Evolutionary conservation across 108 stramenopile species (phyloP), one percentile per base, ranked within the genome.

Genomic region (Pseudonitzschia delicatissima): DNA sequence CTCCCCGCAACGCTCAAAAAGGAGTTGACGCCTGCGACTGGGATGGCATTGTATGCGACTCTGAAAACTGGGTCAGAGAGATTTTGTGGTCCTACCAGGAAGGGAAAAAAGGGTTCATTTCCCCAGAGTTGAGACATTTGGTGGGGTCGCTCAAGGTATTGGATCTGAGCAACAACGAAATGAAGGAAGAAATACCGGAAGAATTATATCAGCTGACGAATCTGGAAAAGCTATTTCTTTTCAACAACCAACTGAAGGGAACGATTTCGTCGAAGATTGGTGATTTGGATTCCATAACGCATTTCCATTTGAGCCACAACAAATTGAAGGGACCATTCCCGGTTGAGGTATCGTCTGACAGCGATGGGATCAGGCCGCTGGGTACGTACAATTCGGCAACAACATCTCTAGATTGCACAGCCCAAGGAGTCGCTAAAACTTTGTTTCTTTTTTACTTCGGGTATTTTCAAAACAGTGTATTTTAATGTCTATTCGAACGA

Each of bases 1-100:
- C 32, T 18, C 34, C 64, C 13, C 44, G n/a, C 44, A 45, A 34
- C 18, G 65, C 42, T 4, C 4, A 18, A 2, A 1, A 25, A 15
- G 48, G 37, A 21, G 25, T 35, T 6, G 52, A 74, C 49, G 68
- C 63, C 27, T 90, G 89, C 47, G 62, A 80, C 0, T 76, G 83
- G 76, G 57, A 69, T 21, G 89, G 89, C 21, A 55, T 90, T 34
- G 65, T 71, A 13, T 90, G 89, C 57, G 77, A 87, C 62, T 28
- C 5, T 73, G 82, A 48, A 62, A 53, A 23, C 61, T 68, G 61
- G 51, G 85, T 21, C 37, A 34, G 27, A 82, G 89, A 25, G 51
- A 52, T 12, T 47, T 66, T 40, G 5, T 55, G 53, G 53, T 7
- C 53, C 20, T 33, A 55, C 32, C 21, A 32, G 6, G 17, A 55